Percentiles rank a stretch among this genome's conserved stretches.
Evolutionary conservation across 306 rosid species (phyloP).

Genomic region (Glycyrrhiza uralensis): DNA sequence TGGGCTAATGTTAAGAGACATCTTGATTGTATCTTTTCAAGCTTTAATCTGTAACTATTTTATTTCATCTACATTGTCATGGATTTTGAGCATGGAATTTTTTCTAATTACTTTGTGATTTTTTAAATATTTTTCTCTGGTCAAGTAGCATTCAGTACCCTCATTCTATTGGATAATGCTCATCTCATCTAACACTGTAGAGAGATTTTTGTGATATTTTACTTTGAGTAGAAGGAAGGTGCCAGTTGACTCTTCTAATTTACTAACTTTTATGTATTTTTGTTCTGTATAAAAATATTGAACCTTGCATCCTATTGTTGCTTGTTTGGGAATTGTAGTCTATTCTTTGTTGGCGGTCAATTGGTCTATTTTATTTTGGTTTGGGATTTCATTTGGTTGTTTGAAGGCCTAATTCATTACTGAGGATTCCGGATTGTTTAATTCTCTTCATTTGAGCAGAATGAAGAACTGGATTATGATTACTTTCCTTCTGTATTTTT

Average conservation of each 20-base stretch:
- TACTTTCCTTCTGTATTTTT: not conserved
- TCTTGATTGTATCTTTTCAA: slow-evolving; percentile 13
- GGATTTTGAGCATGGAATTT: not conserved
- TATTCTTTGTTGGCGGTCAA: not conserved
- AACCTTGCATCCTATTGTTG: not conserved
- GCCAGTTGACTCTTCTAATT: not conserved
- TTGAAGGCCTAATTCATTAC: not conserved
- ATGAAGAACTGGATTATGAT: slow-evolving; percentile 15
- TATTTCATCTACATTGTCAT: not conserved
- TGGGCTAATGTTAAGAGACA: not conserved
- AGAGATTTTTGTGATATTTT: slow-evolving; percentile 4
- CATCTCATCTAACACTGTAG: not conserved
- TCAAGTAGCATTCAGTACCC: not conserved
- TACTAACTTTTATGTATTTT: not conserved
- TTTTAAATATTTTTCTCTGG: not conserved
- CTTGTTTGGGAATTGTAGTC: slow-evolving; percentile 9
- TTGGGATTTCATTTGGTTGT: not conserved
- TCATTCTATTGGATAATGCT: not conserved
- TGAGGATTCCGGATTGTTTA: not conserved
- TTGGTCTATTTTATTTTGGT: not conserved
- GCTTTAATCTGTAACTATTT: not conserved
- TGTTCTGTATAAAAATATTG: not conserved
- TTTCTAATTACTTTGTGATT: not conserved
- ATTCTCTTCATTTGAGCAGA: not conserved
- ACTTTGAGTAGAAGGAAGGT: not conserved